Percentiles rank a stretch among this genome's conserved stretches.
Conservation (phyloP, 495 filamentous ascomycete genomes). For the Talaromyces trachyspermus region DNA sequence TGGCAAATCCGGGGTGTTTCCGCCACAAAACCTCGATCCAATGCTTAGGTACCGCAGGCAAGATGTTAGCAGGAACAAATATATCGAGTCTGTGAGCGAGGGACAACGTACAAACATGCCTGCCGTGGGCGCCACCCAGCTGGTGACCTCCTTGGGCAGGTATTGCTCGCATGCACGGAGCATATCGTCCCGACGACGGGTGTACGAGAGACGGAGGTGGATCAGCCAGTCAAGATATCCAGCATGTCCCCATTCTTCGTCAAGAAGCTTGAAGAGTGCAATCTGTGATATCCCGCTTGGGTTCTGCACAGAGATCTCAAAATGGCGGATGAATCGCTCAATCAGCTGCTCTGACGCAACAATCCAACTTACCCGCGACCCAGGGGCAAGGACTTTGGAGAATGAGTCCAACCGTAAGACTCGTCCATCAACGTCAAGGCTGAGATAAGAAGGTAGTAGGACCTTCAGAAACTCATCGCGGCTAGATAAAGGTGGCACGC, state of each 20-base stretch:
- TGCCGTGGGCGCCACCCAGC: conserved; percentile 74
- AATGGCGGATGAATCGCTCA: conserved; percentile 70
- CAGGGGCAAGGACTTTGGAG: conserved; percentile 59
- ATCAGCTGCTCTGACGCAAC: conserved; percentile 73
- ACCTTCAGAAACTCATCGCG: conserved; percentile 54
- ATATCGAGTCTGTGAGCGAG: conserved; percentile 2
- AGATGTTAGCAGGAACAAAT: too few relatives aligned
- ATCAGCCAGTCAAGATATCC: conserved; percentile 91
- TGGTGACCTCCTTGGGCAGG: conserved; percentile 68
- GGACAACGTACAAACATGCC: conserved; percentile 84
- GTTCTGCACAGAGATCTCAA: conserved; percentile 74
- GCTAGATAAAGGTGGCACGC: conserved; percentile 43
- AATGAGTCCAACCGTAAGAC: conserved; percentile 64
- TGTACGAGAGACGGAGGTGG: conserved; percentile 75
- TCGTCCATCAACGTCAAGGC: conserved; percentile 57
- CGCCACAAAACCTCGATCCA: conserved; percentile 76
- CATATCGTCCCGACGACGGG: conserved; percentile 64
- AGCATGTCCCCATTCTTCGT: conserved; percentile 90
- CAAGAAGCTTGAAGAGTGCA: conserved; percentile 78
- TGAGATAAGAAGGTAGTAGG: conserved; percentile 55
- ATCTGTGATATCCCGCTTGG: conserved; percentile 78
- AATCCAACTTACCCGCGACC: conserved; percentile 55
- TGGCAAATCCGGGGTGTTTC: conserved; percentile 56
- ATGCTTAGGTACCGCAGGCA: too few relatives aligned
- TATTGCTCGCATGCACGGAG: conserved; percentile 74